Evolutionary conservation across 495 filamentous ascomycete genomes (phyloP), one percentile per base, ranked within the genome.

Genomic region (Tuber indicum): DNA sequence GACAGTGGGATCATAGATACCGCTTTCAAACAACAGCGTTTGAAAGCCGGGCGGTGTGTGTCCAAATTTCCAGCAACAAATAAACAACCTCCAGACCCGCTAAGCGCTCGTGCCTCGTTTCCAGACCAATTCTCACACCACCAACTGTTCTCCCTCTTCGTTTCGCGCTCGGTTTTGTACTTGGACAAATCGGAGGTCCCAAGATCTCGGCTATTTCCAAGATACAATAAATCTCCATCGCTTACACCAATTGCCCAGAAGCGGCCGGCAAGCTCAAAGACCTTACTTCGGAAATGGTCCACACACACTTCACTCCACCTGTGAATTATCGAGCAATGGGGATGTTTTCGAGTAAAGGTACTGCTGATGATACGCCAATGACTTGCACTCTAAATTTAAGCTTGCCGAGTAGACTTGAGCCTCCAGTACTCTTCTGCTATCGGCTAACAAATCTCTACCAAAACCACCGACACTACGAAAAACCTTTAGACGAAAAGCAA

Each of bases 371-470:
- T 21, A 10, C n/a, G 1, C 42, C 62, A 32, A 43, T 46, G 12
- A 80, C 83, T 14, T 98, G 95, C 88, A 86, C 86, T 1, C 82
- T 99, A 14, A 83, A 86, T 42, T 96, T 97, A 86, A 86, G 88
- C 46, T 90, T 98, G 43, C 93, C 93, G 8, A 88, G 96, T 76
- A 85, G 89, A 39, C 89, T 99, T 80, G 86, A 87, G 9, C 89
- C 94, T 1, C 93, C 94, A 7, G 90, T 98, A 42, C 88, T 92
- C 80, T 87, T 97, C 84, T 97, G 97, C 85, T 99, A 99, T 85
- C 91, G 91, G 74, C 89, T 99, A 45, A 94, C 93, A 47, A 96
- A 99, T 84, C 97, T 99, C 86, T 98, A 98, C 86, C 96, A 98
- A 84, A 99, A 99, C 85, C 95, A 99, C 84, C 91, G 95, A 75